Evolutionary conservation across 1,284 basidiomycete species (phyloP), one percentile per base, ranked within the genome.

Genomic region (Moesziomyces globuligerus): DNA sequence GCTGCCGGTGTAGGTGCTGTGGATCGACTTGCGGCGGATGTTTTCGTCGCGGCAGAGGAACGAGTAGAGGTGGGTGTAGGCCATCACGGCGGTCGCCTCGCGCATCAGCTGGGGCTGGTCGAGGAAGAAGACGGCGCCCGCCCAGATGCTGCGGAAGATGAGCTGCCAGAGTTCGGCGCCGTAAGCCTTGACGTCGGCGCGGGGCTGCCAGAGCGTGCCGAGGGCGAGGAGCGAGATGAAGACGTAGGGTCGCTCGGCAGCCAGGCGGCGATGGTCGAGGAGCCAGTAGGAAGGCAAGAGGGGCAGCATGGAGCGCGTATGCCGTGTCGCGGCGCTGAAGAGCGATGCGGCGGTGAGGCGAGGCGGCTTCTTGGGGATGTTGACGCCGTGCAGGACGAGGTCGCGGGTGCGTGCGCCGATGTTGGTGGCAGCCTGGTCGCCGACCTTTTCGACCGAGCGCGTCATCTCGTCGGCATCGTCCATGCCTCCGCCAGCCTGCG

Each of bases 381-480:
- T 71, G 67, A 71, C 67, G 9, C 67, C 67, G 25, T 71, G 67
- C n/a, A 71, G 46, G n/a, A 71, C 56, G 1, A 71, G 57, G 39
- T 71, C 67, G 23, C 67, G 56, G 0, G 67, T 71, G 7, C 67
- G 44, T 17, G 67, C 67, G 25, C 67, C 67, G 32, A 71, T 60
- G 46, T 65, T 71, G 48, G 56, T 65, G 2, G 67, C 57, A 6
- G 67, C 67, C 36, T 65, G 60, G 18, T 71, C 67, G 48, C 66
- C 66, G 4, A 69, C 60, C 24, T 64, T 69, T 36, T 69, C 66
- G 28, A 69, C 66, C 2, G 56, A 62, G 28, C 66, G 55, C 0
- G 59, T 47, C 59, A 69, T 58, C n/a, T 69, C 66, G 45, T 69
- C 66, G 3, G 59, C 42, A 23, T 69, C 66, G 34, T 69, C 66